Evolutionary conservation across 169 alveolate genomes (phyloP).

Genomic region (Ichthyophthirius multifiliis): DNA sequence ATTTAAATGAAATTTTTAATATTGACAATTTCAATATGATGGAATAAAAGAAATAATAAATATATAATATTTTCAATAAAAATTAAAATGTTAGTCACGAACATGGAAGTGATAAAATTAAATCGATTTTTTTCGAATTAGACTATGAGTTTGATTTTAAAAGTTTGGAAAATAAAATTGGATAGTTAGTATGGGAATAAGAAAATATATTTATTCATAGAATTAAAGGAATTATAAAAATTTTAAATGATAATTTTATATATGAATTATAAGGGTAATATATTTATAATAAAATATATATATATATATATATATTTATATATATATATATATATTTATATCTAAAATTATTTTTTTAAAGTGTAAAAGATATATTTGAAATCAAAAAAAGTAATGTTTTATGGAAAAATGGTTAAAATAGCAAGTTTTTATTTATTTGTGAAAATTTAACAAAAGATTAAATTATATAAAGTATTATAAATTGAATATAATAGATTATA

Average conservation of each 20-base stretch:
- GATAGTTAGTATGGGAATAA: conserved; percentile 34
- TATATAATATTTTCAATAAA: not conserved
- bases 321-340: not conserved
- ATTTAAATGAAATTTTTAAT: conserved; percentile 19
- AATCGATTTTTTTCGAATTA: not conserved
- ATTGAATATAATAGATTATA: no score
- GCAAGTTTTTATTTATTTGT: conserved; percentile 1
- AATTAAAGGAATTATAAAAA: conserved; percentile 25
- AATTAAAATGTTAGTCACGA: not conserved
- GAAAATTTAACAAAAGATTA: not conserved
- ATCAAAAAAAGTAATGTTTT: conserved; percentile 7
- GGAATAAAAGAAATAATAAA: not conserved
- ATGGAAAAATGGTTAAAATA: not conserved
- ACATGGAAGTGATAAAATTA: not conserved
- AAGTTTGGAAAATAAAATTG: conserved; percentile 12
- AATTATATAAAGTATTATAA: not conserved
- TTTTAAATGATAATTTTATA: conserved; percentile 6
- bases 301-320: not conserved
- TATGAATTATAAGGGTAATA: conserved; percentile 32
- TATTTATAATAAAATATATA: not conserved
- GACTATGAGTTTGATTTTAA: not conserved
- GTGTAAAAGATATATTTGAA: conserved; percentile 46
- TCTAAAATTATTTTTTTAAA: not conserved
- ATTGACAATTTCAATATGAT: not conserved
- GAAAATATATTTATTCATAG: conserved; percentile 6